Evolutionary conservation across 371 early-diverging fungal genomes (phyloP), one percentile per base, ranked within the genome.

Genomic region (Gilbertella persicaria): DNA sequence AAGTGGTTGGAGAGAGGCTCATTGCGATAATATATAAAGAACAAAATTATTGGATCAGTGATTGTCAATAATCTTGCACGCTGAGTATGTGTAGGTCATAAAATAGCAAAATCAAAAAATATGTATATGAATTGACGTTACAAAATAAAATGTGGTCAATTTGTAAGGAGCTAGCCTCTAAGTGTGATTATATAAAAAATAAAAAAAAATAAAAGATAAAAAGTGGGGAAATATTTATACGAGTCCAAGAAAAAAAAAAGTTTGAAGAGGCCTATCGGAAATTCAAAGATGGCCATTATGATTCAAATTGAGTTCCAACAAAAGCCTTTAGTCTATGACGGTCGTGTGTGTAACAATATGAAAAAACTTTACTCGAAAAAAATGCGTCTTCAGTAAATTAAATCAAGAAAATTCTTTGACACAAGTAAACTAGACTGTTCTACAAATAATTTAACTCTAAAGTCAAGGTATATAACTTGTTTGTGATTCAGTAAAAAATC

Each of bases 21-120:
- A 46, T 58, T 24, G 35, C 45, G 25, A 45, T 39, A 26, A 38
- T 36, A 17, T 36, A 38, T 45, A 28, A 30, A 50, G 30, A 46
- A 46, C 59, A 46, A 58, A 52, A 55, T 52, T 47, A 51, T 58
- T 54, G 45, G 44, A 46, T 61, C 50, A 61, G 50, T 61, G 51
- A 29, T 50, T 61, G 38, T 55, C 55, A 61, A 61, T 61, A 45
- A 55, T 55, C 55, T 60, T 45, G 51, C 50, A 45, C 38, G 44
- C 40, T 48, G 46, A 17, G 44, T 26, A 61, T 55, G 50, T 40
- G 50, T 29, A 50, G 45, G 51, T 61, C 62, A 61, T 61, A 61
- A 60, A 61, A 61, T 45, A 50, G 51, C 45, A 50, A 55, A 55
- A 48, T 36, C 14, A 21, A 47, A 47, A n/a, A 42, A 17, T 20